Percentiles rank a stretch among this genome's conserved stretches.
Evolutionary conservation across 805 yeast species (phyloP).

Genomic region (Pichia heedii): DNA sequence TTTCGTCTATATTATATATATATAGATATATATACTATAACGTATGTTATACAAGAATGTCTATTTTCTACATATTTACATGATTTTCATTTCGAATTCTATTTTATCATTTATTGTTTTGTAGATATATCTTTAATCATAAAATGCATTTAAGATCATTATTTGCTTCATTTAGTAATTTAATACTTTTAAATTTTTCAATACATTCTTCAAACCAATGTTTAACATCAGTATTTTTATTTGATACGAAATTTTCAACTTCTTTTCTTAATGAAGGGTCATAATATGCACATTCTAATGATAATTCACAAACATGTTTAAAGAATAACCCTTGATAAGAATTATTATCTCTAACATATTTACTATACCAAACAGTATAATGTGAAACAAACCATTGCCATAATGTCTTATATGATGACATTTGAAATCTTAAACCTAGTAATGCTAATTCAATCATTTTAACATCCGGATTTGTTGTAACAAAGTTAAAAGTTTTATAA

Average conservation of each 20-base stretch:
- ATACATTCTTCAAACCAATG: slow-evolving; percentile 15
- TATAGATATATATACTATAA: too few relatives aligned
- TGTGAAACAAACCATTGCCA: slow-evolving; percentile 53
- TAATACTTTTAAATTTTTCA: slow-evolving; percentile 19
- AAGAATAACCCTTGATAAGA: slow-evolving; percentile 34
- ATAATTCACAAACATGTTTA: slow-evolving; percentile 34
- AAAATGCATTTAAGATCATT: slow-evolving; percentile 10
- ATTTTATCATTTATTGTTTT: too few relatives aligned
- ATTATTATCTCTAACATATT: slow-evolving; percentile 33
- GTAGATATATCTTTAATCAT: not conserved
- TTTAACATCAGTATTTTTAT: slow-evolving; percentile 17
- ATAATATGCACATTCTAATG: slow-evolving; percentile 27
- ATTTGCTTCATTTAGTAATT: slow-evolving; percentile 19
- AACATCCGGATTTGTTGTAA: slow-evolving; percentile 46
- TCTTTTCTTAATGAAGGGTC: slow-evolving; percentile 12
- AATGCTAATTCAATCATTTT: slow-evolving; percentile 46
- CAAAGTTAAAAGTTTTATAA: slow-evolving; percentile 47
- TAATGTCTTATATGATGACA: slow-evolving; percentile 24
- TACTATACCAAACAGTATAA: slow-evolving; percentile 44
- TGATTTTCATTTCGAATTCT: too few relatives aligned
- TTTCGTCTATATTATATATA: too few relatives aligned
- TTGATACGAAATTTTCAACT: slow-evolving; percentile 15
- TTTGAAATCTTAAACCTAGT: slow-evolving; percentile 41
- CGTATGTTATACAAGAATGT: too few relatives aligned
- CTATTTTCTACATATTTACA: too few relatives aligned